Percentiles rank a stretch among this genome's conserved stretches.
Evolutionary conservation across 164 flowering plant species (phyloP).

Genomic region (Cinnamomum micranthum): DNA sequence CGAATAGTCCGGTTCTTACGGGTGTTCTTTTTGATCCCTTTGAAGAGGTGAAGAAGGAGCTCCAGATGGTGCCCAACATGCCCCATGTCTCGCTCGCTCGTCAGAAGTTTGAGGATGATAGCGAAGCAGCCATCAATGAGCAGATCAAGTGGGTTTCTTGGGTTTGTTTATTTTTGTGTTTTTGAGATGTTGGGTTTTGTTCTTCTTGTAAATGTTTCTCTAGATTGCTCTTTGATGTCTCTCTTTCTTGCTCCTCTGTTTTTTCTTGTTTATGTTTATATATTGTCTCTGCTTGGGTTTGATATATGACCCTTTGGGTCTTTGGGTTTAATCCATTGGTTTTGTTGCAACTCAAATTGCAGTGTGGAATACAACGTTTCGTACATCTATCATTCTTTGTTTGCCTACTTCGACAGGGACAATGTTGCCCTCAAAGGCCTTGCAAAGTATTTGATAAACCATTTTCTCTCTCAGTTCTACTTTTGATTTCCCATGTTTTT

Average conservation of each 20-base stretch:
- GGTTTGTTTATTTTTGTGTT: neutral
- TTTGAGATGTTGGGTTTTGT: neutral
- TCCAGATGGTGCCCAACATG: slow-evolving; percentile 49
- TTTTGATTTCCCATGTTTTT: neutral
- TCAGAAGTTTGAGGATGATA: slow-evolving; percentile 46
- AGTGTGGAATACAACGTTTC: slow-evolving; percentile 97
- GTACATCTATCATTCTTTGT: slow-evolving; percentile 87
- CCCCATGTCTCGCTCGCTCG: slow-evolving; percentile 75
- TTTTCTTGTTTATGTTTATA: neutral
- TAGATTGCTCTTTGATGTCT: neutral
- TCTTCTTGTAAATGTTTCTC: neutral
- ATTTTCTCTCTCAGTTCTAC: neutral
- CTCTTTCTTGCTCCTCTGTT: neutral
- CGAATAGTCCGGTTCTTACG: slow-evolving; percentile 42
- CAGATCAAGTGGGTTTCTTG: slow-evolving; percentile 66
- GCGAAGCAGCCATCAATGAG: slow-evolving; percentile 80
- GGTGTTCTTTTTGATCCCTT: slow-evolving; percentile 92
- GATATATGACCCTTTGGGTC: neutral
- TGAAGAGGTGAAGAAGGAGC: slow-evolving; percentile 86
- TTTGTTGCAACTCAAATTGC: slow-evolving; percentile 14
- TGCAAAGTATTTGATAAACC: slow-evolving; percentile 52
- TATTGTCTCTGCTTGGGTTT: neutral
- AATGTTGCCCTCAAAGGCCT: slow-evolving; percentile 89
- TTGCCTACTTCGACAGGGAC: slow-evolving; percentile 90
- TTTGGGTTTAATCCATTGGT: too few species aligned